A percentile compares a stretch with the other conserved stretches of the same genome.
Evolutionary conservation across 2,329 filamentous ascomycete genomes (phyloP).

Genomic region (Talaromyces sp.): DNA sequence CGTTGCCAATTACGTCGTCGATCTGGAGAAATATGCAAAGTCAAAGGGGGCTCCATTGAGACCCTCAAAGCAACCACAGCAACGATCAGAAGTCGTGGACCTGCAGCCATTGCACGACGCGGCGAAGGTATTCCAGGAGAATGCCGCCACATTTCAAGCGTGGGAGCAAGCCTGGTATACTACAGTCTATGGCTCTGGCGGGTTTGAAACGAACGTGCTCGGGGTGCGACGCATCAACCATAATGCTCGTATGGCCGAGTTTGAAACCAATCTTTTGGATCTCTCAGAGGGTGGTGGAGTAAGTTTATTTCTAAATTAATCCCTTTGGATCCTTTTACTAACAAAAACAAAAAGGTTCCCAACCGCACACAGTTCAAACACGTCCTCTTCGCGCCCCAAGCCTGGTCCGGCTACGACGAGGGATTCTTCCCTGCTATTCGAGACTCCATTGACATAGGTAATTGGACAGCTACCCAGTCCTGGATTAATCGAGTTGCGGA

Average conservation of each 20-base stretch:
- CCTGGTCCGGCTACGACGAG: slow-evolving; percentile 65
- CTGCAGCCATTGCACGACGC: slow-evolving; percentile 60
- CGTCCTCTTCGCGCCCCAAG: slow-evolving; percentile 77
- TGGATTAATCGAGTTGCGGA: slow-evolving; percentile 67
- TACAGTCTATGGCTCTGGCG: slow-evolving; percentile 63
- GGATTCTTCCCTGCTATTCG: slow-evolving; percentile 77
- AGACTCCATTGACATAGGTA: slow-evolving; percentile 66
- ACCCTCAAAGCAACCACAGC: slow-evolving; percentile 6
- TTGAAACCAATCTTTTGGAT: slow-evolving; percentile 81
- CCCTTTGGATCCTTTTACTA: not conserved
- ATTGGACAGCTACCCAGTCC: slow-evolving; percentile 64
- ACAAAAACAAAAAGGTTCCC: slow-evolving; percentile 54
- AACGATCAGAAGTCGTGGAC: slow-evolving; percentile 36
- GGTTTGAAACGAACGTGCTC: slow-evolving; percentile 68
- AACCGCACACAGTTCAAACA: slow-evolving; percentile 93
- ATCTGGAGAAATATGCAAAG: slow-evolving; percentile 62
- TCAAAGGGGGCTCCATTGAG: slow-evolving; percentile 43
- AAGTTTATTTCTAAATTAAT: slow-evolving; percentile 40
- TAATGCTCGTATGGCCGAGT: slow-evolving; percentile 72
- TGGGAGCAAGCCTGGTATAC: slow-evolving; percentile 78
- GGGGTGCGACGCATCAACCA: slow-evolving; percentile 65
- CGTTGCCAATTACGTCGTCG: slow-evolving; percentile 60
- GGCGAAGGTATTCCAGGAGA: slow-evolving; percentile 53
- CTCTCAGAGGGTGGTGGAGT: slow-evolving; percentile 66
- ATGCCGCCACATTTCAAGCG: slow-evolving; percentile 61